A percentile compares a stretch with the other conserved stretches of the same genome.
Evolutionary conservation across 108 stramenopile genomes (phyloP).

Genomic region (Stephanodiscus minutulus): DNA sequence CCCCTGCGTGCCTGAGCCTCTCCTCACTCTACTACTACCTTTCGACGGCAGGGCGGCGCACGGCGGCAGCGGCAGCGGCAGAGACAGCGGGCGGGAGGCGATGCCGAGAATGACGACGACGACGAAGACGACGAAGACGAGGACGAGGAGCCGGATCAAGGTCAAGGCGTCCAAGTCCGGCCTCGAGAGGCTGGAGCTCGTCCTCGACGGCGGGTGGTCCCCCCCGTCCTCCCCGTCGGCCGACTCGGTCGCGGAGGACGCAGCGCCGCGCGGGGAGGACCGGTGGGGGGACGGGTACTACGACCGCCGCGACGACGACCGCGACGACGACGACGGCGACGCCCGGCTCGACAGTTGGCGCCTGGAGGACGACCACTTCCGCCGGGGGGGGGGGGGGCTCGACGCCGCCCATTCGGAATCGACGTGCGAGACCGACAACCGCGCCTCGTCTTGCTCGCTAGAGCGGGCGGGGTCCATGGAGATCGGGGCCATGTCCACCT

Average conservation of each 20-base stretch:
- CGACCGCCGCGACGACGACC: not conserved
- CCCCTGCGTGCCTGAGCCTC: too few species aligned
- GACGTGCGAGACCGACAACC: conserved; percentile 9
- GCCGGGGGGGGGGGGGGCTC: not conserved
- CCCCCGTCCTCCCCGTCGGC: not conserved
- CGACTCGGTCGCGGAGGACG: too few species aligned
- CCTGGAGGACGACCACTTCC: not conserved
- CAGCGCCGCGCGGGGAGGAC: too few species aligned
- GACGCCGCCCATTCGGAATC: not conserved
- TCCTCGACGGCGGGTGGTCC: not conserved
- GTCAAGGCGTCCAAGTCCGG: conserved; percentile 11
- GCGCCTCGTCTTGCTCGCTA: not conserved
- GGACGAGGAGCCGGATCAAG: not conserved
- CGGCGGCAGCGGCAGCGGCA: too few species aligned
- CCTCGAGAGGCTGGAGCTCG: not conserved
- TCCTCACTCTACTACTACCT: too few species aligned
- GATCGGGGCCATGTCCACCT: too few species aligned
- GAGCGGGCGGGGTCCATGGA: too few species aligned
- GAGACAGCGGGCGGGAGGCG: too few species aligned
- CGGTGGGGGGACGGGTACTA: too few species aligned
- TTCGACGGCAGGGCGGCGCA: too few species aligned
- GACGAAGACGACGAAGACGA: too few species aligned
- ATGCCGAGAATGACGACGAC: too few species aligned
- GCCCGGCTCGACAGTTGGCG: not conserved
- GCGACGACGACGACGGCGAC: not conserved